Conservation (phyloP, 2,329 filamentous ascomycete species). For the Paracorniculantispora psalliotae region DNA sequence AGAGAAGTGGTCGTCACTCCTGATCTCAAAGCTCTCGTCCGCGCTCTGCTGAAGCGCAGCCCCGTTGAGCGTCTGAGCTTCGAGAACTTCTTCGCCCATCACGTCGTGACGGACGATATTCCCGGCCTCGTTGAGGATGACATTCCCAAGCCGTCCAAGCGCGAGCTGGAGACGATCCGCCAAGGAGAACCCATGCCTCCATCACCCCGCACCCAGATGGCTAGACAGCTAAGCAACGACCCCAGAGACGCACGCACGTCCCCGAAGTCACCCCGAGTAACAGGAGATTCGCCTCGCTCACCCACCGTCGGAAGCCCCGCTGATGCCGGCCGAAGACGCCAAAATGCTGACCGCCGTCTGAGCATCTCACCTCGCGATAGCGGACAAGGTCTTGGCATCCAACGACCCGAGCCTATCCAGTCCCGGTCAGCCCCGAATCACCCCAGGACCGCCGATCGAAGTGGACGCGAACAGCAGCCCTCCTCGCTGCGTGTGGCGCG, state of each 20-base stretch:
- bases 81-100: constrained; percentile 74
- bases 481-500: neutral
- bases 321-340: constrained; percentile 26
- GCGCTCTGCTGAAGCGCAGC: constrained; percentile 75
- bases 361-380: constrained; percentile 42
- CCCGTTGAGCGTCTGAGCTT: constrained; percentile 83
- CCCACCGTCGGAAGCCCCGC: constrained; percentile 41
- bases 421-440: constrained; percentile 46
- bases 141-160: constrained; percentile 38
- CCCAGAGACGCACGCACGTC: constrained; percentile 30
- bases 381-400: constrained; percentile 48
- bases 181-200: constrained; percentile 26
- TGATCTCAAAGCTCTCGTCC: constrained; percentile 76
- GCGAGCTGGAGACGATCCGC: constrained; percentile 29
- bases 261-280: constrained; percentile 35
- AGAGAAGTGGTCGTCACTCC: constrained; percentile 65
- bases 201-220: constrained; percentile 21
- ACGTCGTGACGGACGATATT: constrained; percentile 69
- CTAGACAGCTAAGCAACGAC: constrained; percentile 37
- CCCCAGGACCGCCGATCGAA: constrained; percentile 25
- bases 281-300: constrained; percentile 37
- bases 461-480: constrained; percentile 12
- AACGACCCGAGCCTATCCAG: constrained; percentile 41
- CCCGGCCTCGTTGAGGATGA: constrained; percentile 79
- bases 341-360: constrained; percentile 26